Evolutionary conservation across 1,139 yeast species (phyloP), one percentile per base, ranked within the genome.

Genomic region (Kurtzmaniella quercitrusa): DNA sequence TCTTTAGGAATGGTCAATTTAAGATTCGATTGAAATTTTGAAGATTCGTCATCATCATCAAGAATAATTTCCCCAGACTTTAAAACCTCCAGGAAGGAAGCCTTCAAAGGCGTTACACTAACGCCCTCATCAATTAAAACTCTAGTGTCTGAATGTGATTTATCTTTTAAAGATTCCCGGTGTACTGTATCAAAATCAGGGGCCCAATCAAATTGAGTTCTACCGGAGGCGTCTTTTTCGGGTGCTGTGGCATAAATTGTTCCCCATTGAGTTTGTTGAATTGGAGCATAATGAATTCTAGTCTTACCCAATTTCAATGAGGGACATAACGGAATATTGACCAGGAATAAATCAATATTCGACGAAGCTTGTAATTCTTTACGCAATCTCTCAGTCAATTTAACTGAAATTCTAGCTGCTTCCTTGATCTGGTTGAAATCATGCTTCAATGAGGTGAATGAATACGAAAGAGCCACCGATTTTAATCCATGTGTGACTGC

Each of bases 21-120:
- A 38, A 66, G 56, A 19, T 43, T 12, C 9, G 37, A 14, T 17
- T 18, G 6, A 6, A 34, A n/a, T 22, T 3, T 36, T 12, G 15
- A 19, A 16, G 37, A 42, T 3, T 43, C 41, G 6, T 41, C 49
- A 17, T 53, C 56, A 50, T 62, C 66, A 26, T 54, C 55, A 38
- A 78, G 56, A 3, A 52, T 50, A 32, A 84, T 68, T 54, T 82
- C 84, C 9, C 95, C 95, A 30, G 63, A 57, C 35, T 77, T 62
- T 3, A 81, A 80, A 8, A 80, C 76, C 32, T 74, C 76, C 47
- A 74, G 73, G 63, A 85, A 91, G 2, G 81, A 74, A 0, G 97
- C 96, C 52, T 78, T 76, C 50, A 93, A 64, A 0, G 96, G 96
- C 4, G 97, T 88, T 11, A 93, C 93, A 54, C 94, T 82, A 39